Evolutionary conservation across 2,329 filamentous ascomycete genomes (phyloP), one percentile per base, ranked within the genome.

Genomic region (Trichoderma breve): DNA sequence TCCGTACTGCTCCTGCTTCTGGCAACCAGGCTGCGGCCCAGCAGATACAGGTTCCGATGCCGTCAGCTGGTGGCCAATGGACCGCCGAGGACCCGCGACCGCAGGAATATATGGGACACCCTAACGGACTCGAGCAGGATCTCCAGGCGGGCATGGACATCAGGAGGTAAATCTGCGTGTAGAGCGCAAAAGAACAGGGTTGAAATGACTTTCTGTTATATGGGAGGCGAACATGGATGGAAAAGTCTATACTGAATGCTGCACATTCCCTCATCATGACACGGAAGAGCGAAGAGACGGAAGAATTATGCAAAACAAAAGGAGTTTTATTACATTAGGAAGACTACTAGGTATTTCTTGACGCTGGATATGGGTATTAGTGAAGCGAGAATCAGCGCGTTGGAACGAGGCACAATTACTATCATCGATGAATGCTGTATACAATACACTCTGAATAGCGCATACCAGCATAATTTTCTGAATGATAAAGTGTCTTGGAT

Each of bases 41-140:
- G 73, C 82, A 79, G 61, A 80, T 74, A 14, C 84, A 86, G 74
- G 85, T 89, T 58, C 87, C 87, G 28, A 86, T 89, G 78, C 88
- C 86, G 0, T 79, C 82, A 57, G 83, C 80, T n/a, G 82, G 81
- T 32, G 79, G 81, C 26, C 85, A 89, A 76, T 90, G 88, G 88
- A 88, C 82, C 7, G 84, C 86, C 18, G 87, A 90, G 75, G 88
- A 90, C 69, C 88, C 88, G 8, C 81, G 88, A 53, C 88, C 88
- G 6, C 87, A 90, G 77, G 88, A 90, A 78, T 89, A 89, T 75
- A 79, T 83, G 34, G 79, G 82, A 61, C 84, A 85, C 43, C 80
- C 82, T 58, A 83, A 83, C 55, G 85, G 85, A 5, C 82, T 91
- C 24, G 89, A 91, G 81, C 87, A 86, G 32, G 89, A 90, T 73